Base-by-base conservation (phyloP, 176 grass and related monocot species). In the Echinochloa phyllopogon region DNA sequence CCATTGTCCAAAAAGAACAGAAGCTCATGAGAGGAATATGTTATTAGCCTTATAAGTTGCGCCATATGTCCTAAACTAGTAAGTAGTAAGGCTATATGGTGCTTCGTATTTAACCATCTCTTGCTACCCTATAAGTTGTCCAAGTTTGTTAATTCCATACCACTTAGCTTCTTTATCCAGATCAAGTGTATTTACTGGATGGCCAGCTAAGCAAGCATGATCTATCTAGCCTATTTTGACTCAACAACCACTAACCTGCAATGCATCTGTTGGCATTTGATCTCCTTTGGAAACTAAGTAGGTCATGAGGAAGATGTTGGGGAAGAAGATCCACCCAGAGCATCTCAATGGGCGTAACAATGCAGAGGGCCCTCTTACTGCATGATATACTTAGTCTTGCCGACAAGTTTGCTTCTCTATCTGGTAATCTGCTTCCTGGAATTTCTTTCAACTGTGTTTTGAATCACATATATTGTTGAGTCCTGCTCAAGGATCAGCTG, bases 321-420 rank as follows among this genome's bases (percentile, higher is more conserved):
- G 94, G 77, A 95, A 95, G 91, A 98, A 95, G 80, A 98, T 98
- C 59, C 93, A 98, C 80, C 96, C 93, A 11, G 96, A 92, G 89
- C 85, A 92, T 77, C 72, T 87, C 80, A 90, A 60, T 62, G 77
- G 86, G n/a, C 68, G 65, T 59, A 58, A 77, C 53, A 73, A 62
- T 76, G 23, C 83, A 44, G 84, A 95, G 60, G 62, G n/a, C 24
- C 82, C 92, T 88, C 82, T 90, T 71, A 66, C 81, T 76, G 69
- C 65, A 82, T 80, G 50, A 63, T 65, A 69, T 42, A 25, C 57
- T 72, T 84, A 87, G 68, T 63, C 69, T 79, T 74, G 69, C 24
- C 14, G 20, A 33, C 47, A 79, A 78, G 66, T 74, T 82, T 60
- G 33, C 74, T 82, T 85, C 86, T 86, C 75, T 70, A 80, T 83